Base-by-base conservation (phyloP, 495 filamentous ascomycete species). In the Annulohypoxylon nitens region DNA sequence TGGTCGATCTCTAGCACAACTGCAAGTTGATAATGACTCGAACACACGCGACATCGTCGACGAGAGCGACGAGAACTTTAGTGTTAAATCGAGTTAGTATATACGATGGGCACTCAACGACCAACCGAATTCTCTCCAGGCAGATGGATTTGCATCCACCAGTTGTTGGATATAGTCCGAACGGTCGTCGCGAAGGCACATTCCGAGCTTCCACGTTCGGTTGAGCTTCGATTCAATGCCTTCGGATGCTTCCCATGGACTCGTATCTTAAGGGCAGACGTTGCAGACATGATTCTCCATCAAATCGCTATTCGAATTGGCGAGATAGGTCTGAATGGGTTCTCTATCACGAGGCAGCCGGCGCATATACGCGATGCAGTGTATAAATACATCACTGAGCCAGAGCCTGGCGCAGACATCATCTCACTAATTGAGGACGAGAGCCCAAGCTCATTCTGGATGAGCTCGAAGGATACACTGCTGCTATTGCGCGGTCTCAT, bases 21-120 rank as follows among this genome's bases (percentile, higher is more conserved):
- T 78, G 0, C 81, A 90, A 41, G 41, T 77, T 4, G 83, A 83
- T 61, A 78, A 91, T 9, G 70, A 83, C 12, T 33, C 12, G 0
- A 64, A 75, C 6, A 84, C 83, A 0, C 77, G 88, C 2, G 86
- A 91, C 64, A 83, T 93, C 11, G 77, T 93, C 0, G 90, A 93
- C 59, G 89, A 92, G 77, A 90, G 88, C 61, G 90, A 93, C 67
- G 88, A 92, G 66, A 89, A 86, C 55, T 85, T 92, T 26, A 87
- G 81, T 67, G 84, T 86, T 20, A 86, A 85, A 60, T 89, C 26
- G 86, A 92, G 71, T 72, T 92, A 5, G 86, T 93, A 12, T 95
- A 94, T 69, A 90, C 90, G 0, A 87, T 92, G 69, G 91, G 92
- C 5, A 57, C 64, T 1, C 89, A 91, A 60, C 69, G 75, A 2